Percentiles rank a stretch among this genome's conserved stretches.
Evolutionary conservation across 1,284 basidiomycete genomes (phyloP).

Genomic region (Apiotrichum sp.): DNA sequence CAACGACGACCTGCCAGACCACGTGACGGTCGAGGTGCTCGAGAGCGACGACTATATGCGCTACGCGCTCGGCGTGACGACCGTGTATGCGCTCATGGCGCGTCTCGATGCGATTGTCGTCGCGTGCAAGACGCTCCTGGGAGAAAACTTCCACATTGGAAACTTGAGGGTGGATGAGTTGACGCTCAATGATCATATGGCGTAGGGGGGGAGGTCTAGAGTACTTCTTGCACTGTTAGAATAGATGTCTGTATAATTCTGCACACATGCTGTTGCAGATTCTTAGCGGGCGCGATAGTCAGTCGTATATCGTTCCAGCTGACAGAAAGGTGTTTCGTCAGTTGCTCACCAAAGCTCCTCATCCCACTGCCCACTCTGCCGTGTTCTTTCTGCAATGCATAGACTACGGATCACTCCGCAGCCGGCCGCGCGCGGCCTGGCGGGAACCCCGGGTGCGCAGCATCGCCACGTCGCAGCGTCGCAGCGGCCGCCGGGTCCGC

Average conservation of each 20-base stretch:
- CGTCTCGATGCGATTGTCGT: constrained; percentile 41
- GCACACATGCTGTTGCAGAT: too few species aligned
- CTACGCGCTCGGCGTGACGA: constrained; percentile 44
- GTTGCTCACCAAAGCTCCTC: too few species aligned
- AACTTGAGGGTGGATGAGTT: constrained; percentile 13
- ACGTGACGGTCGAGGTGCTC: constrained; percentile 43
- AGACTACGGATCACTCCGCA: not conserved
- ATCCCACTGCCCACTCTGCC: too few species aligned
- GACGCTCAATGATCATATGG: not conserved
- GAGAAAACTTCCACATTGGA: constrained; percentile 42
- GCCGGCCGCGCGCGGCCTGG: too few species aligned
- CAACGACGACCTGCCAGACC: constrained; percentile 33
- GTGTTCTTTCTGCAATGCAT: constrained; percentile 4
- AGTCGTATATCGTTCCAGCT: too few species aligned
- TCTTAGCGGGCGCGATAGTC: too few species aligned
- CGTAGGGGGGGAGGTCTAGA: too few species aligned
- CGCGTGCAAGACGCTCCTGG: constrained; percentile 43
- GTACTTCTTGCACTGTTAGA: too few species aligned
- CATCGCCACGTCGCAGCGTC: too few species aligned
- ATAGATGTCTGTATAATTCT: too few species aligned
- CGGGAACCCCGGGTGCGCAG: too few species aligned
- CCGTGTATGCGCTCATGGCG: constrained; percentile 39
- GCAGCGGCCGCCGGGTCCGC: not conserved
- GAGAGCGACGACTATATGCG: constrained; percentile 43
- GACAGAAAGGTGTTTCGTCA: too few species aligned